Conservation (phyloP, 345 rosid genomes). For the Hibiscus trionum region DNA sequence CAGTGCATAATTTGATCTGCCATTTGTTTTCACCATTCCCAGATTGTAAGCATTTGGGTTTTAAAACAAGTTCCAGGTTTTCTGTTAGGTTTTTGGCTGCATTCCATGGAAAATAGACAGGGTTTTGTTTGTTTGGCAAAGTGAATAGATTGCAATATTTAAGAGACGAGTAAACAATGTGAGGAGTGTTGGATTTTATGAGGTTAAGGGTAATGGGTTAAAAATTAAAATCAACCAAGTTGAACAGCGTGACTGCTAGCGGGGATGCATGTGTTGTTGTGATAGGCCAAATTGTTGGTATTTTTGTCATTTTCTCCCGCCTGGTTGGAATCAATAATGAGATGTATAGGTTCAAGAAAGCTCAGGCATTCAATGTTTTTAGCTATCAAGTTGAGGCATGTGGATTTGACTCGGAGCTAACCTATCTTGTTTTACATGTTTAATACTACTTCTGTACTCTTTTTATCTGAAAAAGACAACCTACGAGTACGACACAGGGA, state of each 20-base stretch:
- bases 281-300: background rate
- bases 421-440: background rate
- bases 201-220: too few relatives aligned
- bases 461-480: background rate
- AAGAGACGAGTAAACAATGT: too few relatives aligned
- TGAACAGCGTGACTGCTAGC: too few relatives aligned
- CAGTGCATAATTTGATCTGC: conserved; percentile 1
- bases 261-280: background rate
- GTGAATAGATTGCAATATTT: too few relatives aligned
- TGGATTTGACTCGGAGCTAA: background rate
- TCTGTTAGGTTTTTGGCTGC: background rate
- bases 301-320: background rate
- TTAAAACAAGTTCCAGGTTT: background rate
- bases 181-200: too few relatives aligned
- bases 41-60: background rate
- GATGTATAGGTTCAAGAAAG: conserved; percentile 6
- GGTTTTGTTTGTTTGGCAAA: background rate
- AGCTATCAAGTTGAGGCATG: background rate
- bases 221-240: too few relatives aligned
- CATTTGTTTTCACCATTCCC: conserved; percentile 2
- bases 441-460: background rate
- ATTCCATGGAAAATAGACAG: background rate
- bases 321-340: background rate
- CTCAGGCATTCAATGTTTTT: background rate
- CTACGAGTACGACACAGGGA: background rate